Conservation (phyloP, 176 grass and related monocot species). For the Zea mays region DNA sequence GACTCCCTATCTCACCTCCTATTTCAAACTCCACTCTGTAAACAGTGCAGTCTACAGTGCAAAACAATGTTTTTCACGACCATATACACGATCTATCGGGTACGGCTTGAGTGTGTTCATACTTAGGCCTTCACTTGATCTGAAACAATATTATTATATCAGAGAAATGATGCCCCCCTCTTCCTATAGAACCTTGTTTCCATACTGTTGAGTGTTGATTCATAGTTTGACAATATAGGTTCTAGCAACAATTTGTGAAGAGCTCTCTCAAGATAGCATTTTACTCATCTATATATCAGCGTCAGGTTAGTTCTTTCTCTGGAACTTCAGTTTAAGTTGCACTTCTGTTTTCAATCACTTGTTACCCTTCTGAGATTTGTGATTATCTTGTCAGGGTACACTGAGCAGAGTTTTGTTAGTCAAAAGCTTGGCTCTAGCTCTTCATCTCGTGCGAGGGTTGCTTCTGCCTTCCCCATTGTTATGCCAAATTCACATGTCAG, state of each 20-base stretch:
- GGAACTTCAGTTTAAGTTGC: conserved; percentile 25
- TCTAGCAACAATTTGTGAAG: conserved; percentile 87
- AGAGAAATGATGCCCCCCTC: neutral
- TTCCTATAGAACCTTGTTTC: conserved; percentile 12
- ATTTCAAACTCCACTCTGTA: too few species aligned
- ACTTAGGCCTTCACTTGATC: neutral
- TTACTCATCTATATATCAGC: conserved; percentile 92
- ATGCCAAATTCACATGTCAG: conserved; percentile 45
- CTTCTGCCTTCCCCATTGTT: conserved; percentile 31
- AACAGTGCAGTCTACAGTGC: too few species aligned
- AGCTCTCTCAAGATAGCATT: conserved; percentile 75
- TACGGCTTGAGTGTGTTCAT: neutral
- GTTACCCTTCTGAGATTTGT: conserved; percentile 34
- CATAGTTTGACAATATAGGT: conserved; percentile 50
- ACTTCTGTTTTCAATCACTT: conserved; percentile 28
- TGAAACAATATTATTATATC: neutral
- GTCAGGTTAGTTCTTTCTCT: conserved; percentile 68
- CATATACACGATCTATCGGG: too few species aligned
- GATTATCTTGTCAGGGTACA: conserved; percentile 51
- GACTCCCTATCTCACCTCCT: too few species aligned
- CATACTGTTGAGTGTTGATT: neutral
- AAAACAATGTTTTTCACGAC: too few species aligned
- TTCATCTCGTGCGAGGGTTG: conserved; percentile 35
- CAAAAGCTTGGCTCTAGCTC: conserved; percentile 61
- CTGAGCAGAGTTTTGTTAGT: conserved; percentile 51